These are phyloP conservation scores for Camellia oleifera DNA, from an alignment of 179 eudicot species.

Conservation along the genomic window DNA sequence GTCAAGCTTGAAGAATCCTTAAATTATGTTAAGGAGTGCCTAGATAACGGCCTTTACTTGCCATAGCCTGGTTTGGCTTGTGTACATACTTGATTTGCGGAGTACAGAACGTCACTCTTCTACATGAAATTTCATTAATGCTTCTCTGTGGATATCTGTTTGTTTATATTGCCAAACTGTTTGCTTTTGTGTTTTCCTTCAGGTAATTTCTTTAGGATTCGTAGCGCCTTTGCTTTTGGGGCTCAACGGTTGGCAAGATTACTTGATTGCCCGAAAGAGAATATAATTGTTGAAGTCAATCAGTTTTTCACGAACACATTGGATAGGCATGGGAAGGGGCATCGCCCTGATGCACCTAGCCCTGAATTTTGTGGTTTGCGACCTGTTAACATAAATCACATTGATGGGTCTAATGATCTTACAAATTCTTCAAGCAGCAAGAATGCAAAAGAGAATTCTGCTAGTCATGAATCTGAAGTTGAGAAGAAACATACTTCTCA, in stretches of 20 bases:
- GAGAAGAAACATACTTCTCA: constrained; percentile 4
- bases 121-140: neutral
- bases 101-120: neutral
- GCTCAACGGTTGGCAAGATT: constrained; percentile 49
- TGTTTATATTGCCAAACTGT: neutral
- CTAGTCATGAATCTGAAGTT: constrained; percentile 12
- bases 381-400: constrained; percentile 18
- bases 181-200: constrained; percentile 13
- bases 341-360: constrained; percentile 40
- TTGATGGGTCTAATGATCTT: neutral
- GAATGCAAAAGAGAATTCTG: constrained; percentile 12
- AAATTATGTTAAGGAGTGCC: neutral
- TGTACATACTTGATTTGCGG: neutral
- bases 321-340: constrained; percentile 51
- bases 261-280: constrained; percentile 46
- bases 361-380: neutral
- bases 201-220: constrained; percentile 67
- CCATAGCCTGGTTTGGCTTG: constrained; percentile 7
- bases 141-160: neutral
- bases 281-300: constrained; percentile 39
- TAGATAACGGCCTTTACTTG: neutral
- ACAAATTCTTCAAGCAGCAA: constrained; percentile 10
- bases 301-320: constrained; percentile 57
- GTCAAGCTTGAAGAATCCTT: constrained; percentile 3
- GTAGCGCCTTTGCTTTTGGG: constrained; percentile 63